Evolutionary conservation across 257 asterid genomes (phyloP), one percentile per base, ranked within the genome.

Genomic region (Forsythia viridissima): DNA sequence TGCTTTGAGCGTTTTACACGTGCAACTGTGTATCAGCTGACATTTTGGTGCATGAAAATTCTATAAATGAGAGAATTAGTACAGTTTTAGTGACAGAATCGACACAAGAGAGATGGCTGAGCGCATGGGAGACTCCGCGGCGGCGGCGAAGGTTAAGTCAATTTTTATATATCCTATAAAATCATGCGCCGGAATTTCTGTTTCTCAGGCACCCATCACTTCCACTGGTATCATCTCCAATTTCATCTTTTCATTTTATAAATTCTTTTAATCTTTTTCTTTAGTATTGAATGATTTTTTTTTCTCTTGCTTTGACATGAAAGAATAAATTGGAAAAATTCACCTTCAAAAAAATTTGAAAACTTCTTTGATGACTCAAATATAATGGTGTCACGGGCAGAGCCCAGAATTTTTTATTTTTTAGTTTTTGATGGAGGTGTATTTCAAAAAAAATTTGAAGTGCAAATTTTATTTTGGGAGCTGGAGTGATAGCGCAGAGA

Each of bases 111-210:
- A 63, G 8, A 82, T 83, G 82, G 68, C 78, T n/a, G 87, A 79
- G 8, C n/a, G 16, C 68, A 63, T 30, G n/a, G 75, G 68, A 46
- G 34, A 30, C 34, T 30, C 34, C 34, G 73, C 61, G 15, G 78
- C 38, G 41, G 89, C 41, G 75, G 91, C 88, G 6, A 83, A 61
- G 39, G 89, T 93, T 76, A 85, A 82, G 37, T 84, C 92, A 16
- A 83, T 93, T 4, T 87, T 85, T 6, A 84, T 93, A 10, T 91
- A 90, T 79, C 97, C 97, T 2, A 79, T 93, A 78, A 93, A 93
- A 81, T 93, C 97, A 55, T 93, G 97, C 91, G 89, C 91, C 4
- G 92, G 92, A 51, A 87, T 91, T 73, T 87, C 94, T 71, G 85
- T 90, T 80, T 72, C 89, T 59, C 90, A 85, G 67, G 95, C 97